Conservation (phyloP, 768 basidiomycete genomes). For the Pholiota molesta region DNA sequence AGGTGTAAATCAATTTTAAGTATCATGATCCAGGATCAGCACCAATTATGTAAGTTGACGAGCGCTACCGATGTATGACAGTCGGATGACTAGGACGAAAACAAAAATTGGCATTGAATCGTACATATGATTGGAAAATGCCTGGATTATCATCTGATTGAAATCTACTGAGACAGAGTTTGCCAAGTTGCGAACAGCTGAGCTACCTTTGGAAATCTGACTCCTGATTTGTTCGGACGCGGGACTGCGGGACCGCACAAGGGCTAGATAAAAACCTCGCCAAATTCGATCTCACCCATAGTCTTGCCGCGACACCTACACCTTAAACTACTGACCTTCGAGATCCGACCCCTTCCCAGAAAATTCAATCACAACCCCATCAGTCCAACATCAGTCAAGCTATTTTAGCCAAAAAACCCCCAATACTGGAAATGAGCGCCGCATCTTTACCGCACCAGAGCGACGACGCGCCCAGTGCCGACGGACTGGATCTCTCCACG, state of each 20-base stretch:
- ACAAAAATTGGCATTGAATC: too few species aligned
- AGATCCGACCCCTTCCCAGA: neutral
- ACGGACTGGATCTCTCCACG: slow-evolving; percentile 33
- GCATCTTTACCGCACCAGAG: neutral
- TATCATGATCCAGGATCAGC: too few species aligned
- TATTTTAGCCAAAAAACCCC: too few species aligned
- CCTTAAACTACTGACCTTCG: neutral
- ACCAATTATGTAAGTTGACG: too few species aligned
- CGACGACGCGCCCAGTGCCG: slow-evolving; percentile 1
- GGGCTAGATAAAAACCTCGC: neutral
- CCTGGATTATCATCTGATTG: neutral
- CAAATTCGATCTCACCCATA: too few species aligned
- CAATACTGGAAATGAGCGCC: neutral
- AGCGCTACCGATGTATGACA: too few species aligned
- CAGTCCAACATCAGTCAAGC: neutral
- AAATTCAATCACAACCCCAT: neutral
- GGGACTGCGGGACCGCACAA: neutral
- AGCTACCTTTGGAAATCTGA: neutral
- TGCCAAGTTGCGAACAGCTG: neutral
- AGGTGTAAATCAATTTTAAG: too few species aligned
- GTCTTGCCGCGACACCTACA: neutral
- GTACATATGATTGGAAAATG: too few species aligned
- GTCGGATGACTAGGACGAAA: too few species aligned
- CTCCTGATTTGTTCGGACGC: neutral
- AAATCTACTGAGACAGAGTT: neutral